Percentiles rank a stretch among this genome's conserved stretches.
Conservation (phyloP, 768 basidiomycete genomes). For the Lentinula sp. region DNA sequence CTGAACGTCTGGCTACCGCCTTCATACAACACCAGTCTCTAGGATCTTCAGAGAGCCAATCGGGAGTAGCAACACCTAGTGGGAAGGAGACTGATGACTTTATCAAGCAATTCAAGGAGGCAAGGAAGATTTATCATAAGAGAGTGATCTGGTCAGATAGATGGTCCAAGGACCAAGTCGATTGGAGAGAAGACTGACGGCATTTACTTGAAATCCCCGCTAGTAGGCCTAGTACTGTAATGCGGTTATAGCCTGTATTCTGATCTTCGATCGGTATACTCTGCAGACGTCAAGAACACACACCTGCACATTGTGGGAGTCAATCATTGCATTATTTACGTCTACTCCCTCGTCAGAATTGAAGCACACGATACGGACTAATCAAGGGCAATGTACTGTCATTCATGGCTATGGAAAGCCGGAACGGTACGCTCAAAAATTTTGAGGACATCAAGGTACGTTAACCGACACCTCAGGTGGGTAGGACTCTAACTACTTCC, state of each 20-base stretch:
- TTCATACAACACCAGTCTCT: conserved; percentile 62
- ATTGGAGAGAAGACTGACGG: conserved; percentile 68
- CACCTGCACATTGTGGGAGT: no score
- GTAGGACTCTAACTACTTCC: no score
- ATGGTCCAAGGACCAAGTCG: conserved; percentile 81
- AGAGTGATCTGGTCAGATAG: conserved; percentile 84
- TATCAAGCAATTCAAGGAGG: conserved; percentile 80
- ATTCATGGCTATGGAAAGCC: no score
- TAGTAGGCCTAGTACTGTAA: no score
- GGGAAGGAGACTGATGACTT: conserved; percentile 77
- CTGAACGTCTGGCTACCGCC: conserved; percentile 76
- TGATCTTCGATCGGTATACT: neutral
- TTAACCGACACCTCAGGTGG: no score
- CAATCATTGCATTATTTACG: no score
- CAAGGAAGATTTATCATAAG: conserved; percentile 90
- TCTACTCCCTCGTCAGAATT: no score
- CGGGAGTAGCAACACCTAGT: conserved; percentile 29
- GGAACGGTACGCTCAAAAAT: no score
- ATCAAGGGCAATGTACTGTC: no score
- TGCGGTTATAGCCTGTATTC: no score
- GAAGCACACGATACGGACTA: no score
- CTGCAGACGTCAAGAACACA: neutral
- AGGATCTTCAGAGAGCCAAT: conserved; percentile 12
- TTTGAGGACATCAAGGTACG: no score
- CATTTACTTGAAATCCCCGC: neutral